Percentiles rank a stretch among this genome's conserved stretches.
phyloP scores from a whole-genome alignment of 495 filamentous ascomycete genomes.

The Rostrohypoxylon terebratum region DNA sequence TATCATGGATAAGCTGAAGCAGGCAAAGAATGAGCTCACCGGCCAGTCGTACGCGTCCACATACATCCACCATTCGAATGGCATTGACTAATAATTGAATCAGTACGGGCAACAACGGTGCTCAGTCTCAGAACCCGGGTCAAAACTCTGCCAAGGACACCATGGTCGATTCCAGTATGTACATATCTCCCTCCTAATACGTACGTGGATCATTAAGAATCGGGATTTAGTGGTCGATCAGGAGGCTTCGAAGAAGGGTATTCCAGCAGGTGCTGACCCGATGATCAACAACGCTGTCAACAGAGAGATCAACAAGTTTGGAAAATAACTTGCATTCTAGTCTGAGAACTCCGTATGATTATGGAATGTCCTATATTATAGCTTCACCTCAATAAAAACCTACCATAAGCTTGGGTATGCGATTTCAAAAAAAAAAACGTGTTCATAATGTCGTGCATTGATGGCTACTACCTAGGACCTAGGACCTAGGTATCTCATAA shows the following conservation, averaged over 20 bases:
- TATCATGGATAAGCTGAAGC: slow-evolving; percentile 39
- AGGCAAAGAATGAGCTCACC: slow-evolving; percentile 45
- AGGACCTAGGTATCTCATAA: too few relatives aligned
- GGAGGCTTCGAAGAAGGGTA: slow-evolving; percentile 48
- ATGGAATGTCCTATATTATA: background rate
- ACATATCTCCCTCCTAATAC: background rate
- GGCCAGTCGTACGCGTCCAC: slow-evolving; percentile 35
- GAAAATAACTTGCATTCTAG: background rate
- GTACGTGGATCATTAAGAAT: background rate
- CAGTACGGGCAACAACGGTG: slow-evolving; percentile 51
- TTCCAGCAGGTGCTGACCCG: slow-evolving; percentile 10
- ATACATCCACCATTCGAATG: background rate
- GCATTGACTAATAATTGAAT: slow-evolving; percentile 1
- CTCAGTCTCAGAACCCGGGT: slow-evolving; percentile 46
- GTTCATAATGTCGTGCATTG: too few relatives aligned
- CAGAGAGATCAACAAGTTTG: background rate
- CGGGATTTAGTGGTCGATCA: slow-evolving; percentile 39
- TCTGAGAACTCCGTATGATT: background rate
- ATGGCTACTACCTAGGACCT: too few relatives aligned
- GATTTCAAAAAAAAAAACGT: too few relatives aligned
- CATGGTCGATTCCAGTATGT: slow-evolving; percentile 47
- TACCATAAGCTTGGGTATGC: too few relatives aligned
- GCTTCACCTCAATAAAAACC: too few relatives aligned
- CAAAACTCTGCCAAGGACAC: slow-evolving; percentile 49
- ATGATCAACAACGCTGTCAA: background rate